Evolutionary conservation across 148 eudicot genomes (phyloP).

Genomic region (Chenopodium formosanum): DNA sequence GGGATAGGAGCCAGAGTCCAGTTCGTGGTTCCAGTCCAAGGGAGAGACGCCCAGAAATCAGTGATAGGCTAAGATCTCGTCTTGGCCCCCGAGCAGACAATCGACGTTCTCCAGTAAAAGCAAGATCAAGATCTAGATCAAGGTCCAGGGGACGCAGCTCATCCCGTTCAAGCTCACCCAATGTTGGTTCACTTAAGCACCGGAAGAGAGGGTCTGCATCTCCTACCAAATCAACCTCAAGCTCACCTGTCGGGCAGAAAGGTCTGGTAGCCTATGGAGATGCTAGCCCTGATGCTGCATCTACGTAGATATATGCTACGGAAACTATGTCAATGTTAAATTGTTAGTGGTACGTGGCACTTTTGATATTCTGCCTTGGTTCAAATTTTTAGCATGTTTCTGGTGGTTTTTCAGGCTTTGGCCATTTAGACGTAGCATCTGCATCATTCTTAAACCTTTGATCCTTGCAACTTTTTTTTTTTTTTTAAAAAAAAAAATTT

Average conservation of each 20-base stretch:
- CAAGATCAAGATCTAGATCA: slow-evolving; percentile 43
- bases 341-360: not conserved
- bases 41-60: slow-evolving; percentile 55
- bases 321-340: not conserved
- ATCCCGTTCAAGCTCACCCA: slow-evolving; percentile 57
- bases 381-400: not conserved
- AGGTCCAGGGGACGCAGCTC: slow-evolving; percentile 47
- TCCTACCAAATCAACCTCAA: slow-evolving; percentile 55
- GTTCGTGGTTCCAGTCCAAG: slow-evolving; percentile 60
- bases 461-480: too few relatives aligned
- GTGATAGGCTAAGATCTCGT: slow-evolving; percentile 77
- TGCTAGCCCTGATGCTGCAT: slow-evolving; percentile 57
- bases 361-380: not conserved
- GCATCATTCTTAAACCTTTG: too few relatives aligned
- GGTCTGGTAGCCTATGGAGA: slow-evolving; percentile 94
- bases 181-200: slow-evolving; percentile 28
- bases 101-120: slow-evolving; percentile 37
- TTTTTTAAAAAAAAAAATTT: too few relatives aligned
- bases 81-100: slow-evolving; percentile 56
- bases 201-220: slow-evolving; percentile 40
- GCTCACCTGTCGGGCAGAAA: slow-evolving; percentile 61
- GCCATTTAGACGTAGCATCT: not conserved
- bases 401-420: not conserved
- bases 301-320: slow-evolving; percentile 28
- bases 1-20: slow-evolving; percentile 61